Evolutionary conservation across 2,329 filamentous ascomycete species (phyloP).

Genomic region (Plectosphaerella plurivora): DNA sequence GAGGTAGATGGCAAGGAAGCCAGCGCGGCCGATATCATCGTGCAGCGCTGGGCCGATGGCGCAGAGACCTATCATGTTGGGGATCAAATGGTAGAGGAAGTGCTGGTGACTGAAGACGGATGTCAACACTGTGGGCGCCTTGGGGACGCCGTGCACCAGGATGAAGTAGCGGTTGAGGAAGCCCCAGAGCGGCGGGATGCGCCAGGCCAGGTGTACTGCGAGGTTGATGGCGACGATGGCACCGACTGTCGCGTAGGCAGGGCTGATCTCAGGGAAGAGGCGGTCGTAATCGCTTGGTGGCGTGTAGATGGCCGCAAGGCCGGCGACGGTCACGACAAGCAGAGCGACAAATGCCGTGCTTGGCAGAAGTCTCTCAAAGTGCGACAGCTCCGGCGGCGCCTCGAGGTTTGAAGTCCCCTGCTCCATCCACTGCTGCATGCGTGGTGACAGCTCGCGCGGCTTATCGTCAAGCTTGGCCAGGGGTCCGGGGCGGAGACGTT

Average conservation of each 20-base stretch:
- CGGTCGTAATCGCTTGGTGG: conserved; percentile 31
- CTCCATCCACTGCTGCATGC: conserved; percentile 35
- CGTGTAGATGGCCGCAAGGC: conserved; percentile 43
- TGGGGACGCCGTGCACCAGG: conserved; percentile 59
- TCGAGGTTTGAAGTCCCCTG: conserved; percentile 45
- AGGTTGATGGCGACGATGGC: conserved; percentile 57
- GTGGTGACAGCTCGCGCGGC: conserved; percentile 30
- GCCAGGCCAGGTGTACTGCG: conserved; percentile 55
- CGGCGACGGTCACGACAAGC: conserved; percentile 36
- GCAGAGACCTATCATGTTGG: conserved; percentile 64
- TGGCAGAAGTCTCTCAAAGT: conserved; percentile 52
- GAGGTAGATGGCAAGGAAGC: conserved; percentile 65
- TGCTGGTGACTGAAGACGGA: conserved; percentile 67
- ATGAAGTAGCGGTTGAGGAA: conserved; percentile 66
- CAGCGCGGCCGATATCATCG: conserved; percentile 64
- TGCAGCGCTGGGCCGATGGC: conserved; percentile 64
- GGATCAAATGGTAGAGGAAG: conserved; percentile 51
- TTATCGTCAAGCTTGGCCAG: conserved; percentile 32
- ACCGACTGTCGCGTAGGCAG: conserved; percentile 60
- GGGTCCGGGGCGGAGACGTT: conserved; percentile 26
- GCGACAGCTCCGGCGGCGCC: conserved; percentile 45
- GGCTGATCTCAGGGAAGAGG: conserved; percentile 56
- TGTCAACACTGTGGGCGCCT: conserved; percentile 56
- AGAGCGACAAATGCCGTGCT: conserved; percentile 43
- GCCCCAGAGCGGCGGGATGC: conserved; percentile 59